These are phyloP conservation scores for Forsythia viridissima DNA, from an alignment of 257 asterid species.

Conservation along the genomic window DNA sequence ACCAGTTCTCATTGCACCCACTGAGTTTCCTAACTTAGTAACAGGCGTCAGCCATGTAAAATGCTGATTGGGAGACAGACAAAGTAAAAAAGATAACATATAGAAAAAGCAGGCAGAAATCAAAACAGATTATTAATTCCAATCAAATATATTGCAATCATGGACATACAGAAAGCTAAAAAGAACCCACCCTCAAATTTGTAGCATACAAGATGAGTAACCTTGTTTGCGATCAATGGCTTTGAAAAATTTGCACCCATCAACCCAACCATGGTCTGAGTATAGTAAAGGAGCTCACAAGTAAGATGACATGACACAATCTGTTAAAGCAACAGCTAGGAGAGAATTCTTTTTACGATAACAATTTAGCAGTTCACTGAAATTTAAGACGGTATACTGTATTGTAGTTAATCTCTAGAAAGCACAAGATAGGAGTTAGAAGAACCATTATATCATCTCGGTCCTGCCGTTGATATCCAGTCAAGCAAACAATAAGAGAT, in stretches of 20 bases:
- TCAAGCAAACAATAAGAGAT: slow-evolving; percentile 69
- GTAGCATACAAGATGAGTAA: slow-evolving; percentile 96
- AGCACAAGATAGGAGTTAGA: slow-evolving; percentile 18
- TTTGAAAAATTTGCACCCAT: slow-evolving; percentile 92
- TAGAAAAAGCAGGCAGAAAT: neutral
- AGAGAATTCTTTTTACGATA: neutral
- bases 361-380: neutral
- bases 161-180: neutral
- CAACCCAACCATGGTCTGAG: slow-evolving; percentile 78
- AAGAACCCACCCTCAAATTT: slow-evolving; percentile 76
- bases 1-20: neutral
- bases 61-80: neutral
- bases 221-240: slow-evolving; percentile 73
- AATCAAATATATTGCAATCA: neutral
- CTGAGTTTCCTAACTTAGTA: neutral
- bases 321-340: neutral
- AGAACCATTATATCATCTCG: slow-evolving; percentile 90
- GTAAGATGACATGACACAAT: slow-evolving; percentile 21
- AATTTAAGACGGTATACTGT: neutral
- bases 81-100: neutral
- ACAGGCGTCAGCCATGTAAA: neutral
- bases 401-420: slow-evolving; percentile 12
- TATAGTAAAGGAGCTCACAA: slow-evolving; percentile 14
- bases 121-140: neutral
- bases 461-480: slow-evolving; percentile 77